Base-by-base conservation (phyloP, 108 stramenopile species). In the Stephanodiscus triporus region DNA sequence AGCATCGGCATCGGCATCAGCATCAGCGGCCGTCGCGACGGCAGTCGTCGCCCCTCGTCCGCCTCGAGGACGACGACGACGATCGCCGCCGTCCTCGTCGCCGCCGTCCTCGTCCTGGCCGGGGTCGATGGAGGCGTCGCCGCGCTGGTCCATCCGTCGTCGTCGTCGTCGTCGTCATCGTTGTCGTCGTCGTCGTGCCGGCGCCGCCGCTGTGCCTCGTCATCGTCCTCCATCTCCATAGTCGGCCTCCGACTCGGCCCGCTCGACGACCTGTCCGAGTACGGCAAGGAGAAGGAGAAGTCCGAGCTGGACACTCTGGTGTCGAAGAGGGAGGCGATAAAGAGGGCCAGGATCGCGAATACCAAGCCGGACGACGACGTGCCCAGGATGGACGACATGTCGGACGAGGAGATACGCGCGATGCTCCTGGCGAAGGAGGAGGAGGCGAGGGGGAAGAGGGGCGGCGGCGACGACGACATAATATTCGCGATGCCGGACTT, bases 401-500 rank as follows among this genome's bases (percentile, higher is more conserved):
- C 80, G 23, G 78, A 77, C 32, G 84, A 81, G 9, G 78, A 80
- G 26, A 56, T 92, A 43, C 24, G 78, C 34, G 66, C 67, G 47
- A 82, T 89, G 37, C 73, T 90, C 32, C 45, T 66, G 8, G 66
- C 47, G 13, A 50, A 66, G 63, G 72, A 62, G 17, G 45, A 58
- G 17, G 26, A 34, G 48, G 40, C 50, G 49, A 29, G 51, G 19
- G 32, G 48, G 48, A 3, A 24, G 60, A 38, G 56, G 55, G 6
- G 50, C 34, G 34, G 27, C 47, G 77, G 32, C 42, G 68, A 56
- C 0, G 63, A 45, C 8, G 61, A 34, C 43, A 1, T 1, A 2
- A 7, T 54, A 26, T 54, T 54, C 26, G 26, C 26, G 24, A 24
- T 54, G 53, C 53, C 26, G 24, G 26, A 57, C 3, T 45, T 45